Evolutionary conservation across 139 green algal species (phyloP).

Genomic region (Micractinium conductrix): DNA sequence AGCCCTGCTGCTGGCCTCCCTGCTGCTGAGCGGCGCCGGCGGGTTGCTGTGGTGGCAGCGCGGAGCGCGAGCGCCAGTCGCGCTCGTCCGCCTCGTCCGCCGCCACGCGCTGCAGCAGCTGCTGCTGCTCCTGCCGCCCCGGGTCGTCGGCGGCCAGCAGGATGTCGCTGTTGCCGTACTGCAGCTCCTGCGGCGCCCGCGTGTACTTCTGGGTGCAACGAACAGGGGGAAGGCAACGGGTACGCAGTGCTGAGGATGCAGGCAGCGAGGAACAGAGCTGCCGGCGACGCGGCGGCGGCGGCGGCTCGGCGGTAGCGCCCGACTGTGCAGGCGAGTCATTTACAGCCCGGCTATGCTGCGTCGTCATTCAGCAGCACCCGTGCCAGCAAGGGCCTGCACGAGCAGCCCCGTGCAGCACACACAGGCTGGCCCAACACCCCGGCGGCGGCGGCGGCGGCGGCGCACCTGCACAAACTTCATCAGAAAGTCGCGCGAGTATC

Average conservation of each 20-base stretch:
- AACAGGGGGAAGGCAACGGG: no score
- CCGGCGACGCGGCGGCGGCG: no score
- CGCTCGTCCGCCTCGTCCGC: constrained; percentile 60
- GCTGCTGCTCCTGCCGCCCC: constrained; percentile 66
- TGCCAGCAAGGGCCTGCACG: no score
- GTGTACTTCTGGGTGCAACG: constrained; percentile 71
- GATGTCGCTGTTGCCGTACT: constrained; percentile 71
- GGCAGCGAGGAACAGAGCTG: no score
- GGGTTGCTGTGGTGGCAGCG: constrained; percentile 9
- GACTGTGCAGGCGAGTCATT: no score
- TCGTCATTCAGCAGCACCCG: no score
- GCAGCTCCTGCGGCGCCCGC: constrained; percentile 65
- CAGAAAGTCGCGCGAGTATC: constrained; percentile 76
- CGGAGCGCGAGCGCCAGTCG: constrained; percentile 70
- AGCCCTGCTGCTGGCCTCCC: constrained; percentile 8
- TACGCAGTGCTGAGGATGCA: no score
- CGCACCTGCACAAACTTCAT: constrained; percentile 80
- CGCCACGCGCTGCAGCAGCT: constrained; percentile 62
- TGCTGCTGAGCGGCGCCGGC: constrained; percentile 28
- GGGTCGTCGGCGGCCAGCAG: constrained; percentile 65
- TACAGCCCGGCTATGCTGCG: no score
- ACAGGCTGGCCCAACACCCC: no score
- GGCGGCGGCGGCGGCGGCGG: neutral
- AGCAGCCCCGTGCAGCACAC: no score
- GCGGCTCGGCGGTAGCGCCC: no score